Evolutionary conservation across 2,329 filamentous ascomycete species (phyloP).

Genomic region (Alternaria hordeiaustralica): DNA sequence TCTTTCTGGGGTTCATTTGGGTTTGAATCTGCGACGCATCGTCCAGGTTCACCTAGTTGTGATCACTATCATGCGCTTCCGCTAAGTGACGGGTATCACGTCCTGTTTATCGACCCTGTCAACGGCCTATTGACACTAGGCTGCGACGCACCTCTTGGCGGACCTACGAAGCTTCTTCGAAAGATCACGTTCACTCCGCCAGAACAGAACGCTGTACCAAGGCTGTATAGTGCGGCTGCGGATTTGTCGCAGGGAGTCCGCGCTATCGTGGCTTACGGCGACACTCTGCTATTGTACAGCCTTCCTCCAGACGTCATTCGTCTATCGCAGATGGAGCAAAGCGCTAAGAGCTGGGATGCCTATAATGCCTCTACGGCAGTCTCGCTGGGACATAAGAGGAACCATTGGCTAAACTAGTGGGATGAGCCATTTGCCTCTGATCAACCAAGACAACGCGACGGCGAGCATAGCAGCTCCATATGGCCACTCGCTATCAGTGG

Average conservation of each 20-base stretch:
- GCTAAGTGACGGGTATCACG: slow-evolving; percentile 68
- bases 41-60: slow-evolving; percentile 31
- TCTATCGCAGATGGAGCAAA: slow-evolving; percentile 40
- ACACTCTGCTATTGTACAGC: slow-evolving; percentile 64
- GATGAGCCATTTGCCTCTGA: slow-evolving; percentile 16
- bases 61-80: slow-evolving; percentile 71
- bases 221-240: slow-evolving; percentile 63
- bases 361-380: slow-evolving; percentile 21
- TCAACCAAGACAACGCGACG: not conserved
- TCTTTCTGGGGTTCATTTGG: slow-evolving; percentile 33
- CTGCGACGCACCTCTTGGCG: slow-evolving; percentile 64
- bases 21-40: slow-evolving; percentile 21
- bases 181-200: slow-evolving; percentile 63
- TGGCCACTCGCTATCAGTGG: slow-evolving; percentile 61
- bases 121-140: slow-evolving; percentile 66
- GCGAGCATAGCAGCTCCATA: slow-evolving; percentile 16
- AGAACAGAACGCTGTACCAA: slow-evolving; percentile 47
- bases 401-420: slow-evolving; percentile 45
- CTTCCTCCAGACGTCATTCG: slow-evolving; percentile 61
- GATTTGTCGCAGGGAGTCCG: slow-evolving; percentile 65
- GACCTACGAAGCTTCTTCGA: slow-evolving; percentile 63
- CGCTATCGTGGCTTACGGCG: slow-evolving; percentile 64
- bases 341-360: slow-evolving; percentile 26
- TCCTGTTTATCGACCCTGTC: slow-evolving; percentile 68
- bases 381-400: slow-evolving; percentile 10